Conservation (phyloP, 2,329 filamentous ascomycete species). For the Pyrenophora graminea region DNA sequence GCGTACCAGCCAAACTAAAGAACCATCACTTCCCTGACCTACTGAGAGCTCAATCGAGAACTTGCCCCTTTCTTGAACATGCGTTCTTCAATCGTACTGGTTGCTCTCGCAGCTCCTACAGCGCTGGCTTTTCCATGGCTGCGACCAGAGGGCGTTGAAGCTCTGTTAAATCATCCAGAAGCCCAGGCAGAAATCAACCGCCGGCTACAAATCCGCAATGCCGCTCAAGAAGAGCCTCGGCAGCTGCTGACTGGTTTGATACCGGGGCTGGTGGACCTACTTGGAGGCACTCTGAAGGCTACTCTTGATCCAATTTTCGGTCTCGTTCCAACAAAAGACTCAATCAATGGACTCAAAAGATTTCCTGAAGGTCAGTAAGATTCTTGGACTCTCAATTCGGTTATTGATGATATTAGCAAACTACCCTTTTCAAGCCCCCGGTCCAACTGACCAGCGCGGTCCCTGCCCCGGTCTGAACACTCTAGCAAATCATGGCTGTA, state of each 20-base stretch:
- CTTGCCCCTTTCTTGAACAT: constrained; percentile 3
- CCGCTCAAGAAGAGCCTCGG: background rate
- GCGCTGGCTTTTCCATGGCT: constrained; percentile 23
- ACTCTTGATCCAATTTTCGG: constrained; percentile 18
- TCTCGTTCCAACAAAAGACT: constrained; percentile 19
- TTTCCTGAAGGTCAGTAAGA: constrained; percentile 20
- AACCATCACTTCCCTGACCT: no score
- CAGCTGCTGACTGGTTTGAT: constrained; percentile 13
- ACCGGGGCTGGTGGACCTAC: constrained; percentile 11
- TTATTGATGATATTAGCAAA: constrained; percentile 18
- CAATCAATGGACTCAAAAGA: constrained; percentile 20
- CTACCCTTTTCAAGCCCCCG: constrained; percentile 43
- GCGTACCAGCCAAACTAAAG: no score
- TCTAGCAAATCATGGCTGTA: constrained; percentile 5
- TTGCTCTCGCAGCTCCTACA: constrained; percentile 9
- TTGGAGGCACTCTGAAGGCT: constrained; percentile 15
- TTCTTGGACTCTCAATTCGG: no score
- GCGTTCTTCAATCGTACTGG: constrained; percentile 9
- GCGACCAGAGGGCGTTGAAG: constrained; percentile 20
- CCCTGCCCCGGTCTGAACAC: constrained; percentile 44
- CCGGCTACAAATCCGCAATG: constrained; percentile 9
- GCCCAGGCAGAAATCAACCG: constrained; percentile 16
- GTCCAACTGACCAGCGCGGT: constrained; percentile 48
- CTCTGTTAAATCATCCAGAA: constrained; percentile 21
- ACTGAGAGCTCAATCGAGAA: no score